These are phyloP conservation scores for Sordariomycetes sp. DNA, from an alignment of 2,329 filamentous ascomycete species.

Conservation along the genomic window DNA sequence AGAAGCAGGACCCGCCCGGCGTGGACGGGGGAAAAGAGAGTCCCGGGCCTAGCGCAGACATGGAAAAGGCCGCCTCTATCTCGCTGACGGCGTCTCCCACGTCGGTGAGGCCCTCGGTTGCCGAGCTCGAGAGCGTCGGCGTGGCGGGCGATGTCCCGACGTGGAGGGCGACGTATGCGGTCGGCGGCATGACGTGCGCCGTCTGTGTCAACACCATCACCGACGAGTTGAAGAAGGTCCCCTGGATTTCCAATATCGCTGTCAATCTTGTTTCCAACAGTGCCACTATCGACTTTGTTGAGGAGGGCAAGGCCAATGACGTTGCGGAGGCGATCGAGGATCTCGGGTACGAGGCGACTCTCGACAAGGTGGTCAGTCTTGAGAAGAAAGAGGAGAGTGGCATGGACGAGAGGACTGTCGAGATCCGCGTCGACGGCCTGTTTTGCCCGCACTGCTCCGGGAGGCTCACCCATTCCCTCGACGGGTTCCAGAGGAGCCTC, in stretches of 20 bases:
- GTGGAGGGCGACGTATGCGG: slow-evolving; percentile 42
- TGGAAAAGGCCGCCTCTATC: not conserved
- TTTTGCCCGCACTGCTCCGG: slow-evolving; percentile 61
- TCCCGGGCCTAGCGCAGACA: not conserved
- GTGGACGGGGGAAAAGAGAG: not conserved
- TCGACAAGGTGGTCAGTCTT: slow-evolving; percentile 32
- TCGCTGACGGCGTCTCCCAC: not conserved
- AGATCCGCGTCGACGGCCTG: slow-evolving; percentile 57
- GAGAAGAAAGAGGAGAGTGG: slow-evolving; percentile 18
- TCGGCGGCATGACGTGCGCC: slow-evolving; percentile 64
- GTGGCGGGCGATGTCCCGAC: slow-evolving; percentile 4
- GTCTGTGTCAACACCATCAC: slow-evolving; percentile 54
- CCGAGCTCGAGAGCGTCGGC: slow-evolving; percentile 4
- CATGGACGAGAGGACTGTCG: slow-evolving; percentile 37
- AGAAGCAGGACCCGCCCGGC: not conserved
- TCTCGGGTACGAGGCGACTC: slow-evolving; percentile 51
- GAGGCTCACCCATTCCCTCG: slow-evolving; percentile 39
- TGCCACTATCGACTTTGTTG: slow-evolving; percentile 43
- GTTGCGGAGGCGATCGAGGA: slow-evolving; percentile 39
- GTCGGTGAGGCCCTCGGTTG: not conserved
- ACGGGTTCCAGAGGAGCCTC: slow-evolving; percentile 34
- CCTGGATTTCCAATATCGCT: slow-evolving; percentile 42
- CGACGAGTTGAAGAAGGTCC: slow-evolving; percentile 37
- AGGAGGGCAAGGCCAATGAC: slow-evolving; percentile 15
- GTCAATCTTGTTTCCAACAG: slow-evolving; percentile 58